These are phyloP conservation scores for Niebla homalea DNA, from an alignment of 495 filamentous ascomycete species.

Conservation along the genomic window DNA sequence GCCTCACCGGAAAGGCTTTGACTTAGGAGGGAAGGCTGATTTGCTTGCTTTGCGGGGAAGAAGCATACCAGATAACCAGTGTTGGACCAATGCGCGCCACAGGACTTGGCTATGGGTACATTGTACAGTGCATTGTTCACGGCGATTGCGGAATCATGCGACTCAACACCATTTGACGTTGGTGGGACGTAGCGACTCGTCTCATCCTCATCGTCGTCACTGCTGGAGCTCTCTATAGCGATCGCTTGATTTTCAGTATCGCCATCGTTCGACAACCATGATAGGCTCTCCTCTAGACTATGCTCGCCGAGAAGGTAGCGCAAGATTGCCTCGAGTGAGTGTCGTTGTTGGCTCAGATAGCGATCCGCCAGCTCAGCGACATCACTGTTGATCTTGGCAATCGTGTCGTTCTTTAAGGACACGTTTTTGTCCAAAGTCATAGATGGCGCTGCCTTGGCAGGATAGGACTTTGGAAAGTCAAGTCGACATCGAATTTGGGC, in stretches of 20 bases:
- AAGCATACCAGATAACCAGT: constrained; percentile 76
- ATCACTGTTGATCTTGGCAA: constrained; percentile 50
- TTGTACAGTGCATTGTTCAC: constrained; percentile 57
- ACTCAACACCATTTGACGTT: constrained; percentile 31
- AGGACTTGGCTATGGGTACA: constrained; percentile 60
- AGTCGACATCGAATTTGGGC: constrained; percentile 70
- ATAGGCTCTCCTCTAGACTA: constrained; percentile 58
- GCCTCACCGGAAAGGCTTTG: constrained; percentile 48
- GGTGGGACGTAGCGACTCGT: constrained; percentile 38
- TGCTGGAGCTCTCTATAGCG: constrained; percentile 43
- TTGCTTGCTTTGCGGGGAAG: constrained; percentile 71
- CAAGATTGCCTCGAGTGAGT: constrained; percentile 70
- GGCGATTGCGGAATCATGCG: constrained; percentile 38
- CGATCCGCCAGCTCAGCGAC: constrained; percentile 55
- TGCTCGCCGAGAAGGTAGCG: constrained; percentile 77
- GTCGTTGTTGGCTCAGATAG: constrained; percentile 54
- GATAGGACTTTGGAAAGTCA: constrained; percentile 68
- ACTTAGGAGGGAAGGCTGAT: constrained; percentile 48
- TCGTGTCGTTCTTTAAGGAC: constrained; percentile 56
- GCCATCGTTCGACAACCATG: constrained; percentile 45
- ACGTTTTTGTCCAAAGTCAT: constrained; percentile 68
- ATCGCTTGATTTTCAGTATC: constrained; percentile 44
- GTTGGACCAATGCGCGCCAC: constrained; percentile 64
- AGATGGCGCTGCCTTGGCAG: constrained; percentile 46
- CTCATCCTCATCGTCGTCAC: constrained; percentile 68